Evolutionary conservation across 164 flowering plant genomes (phyloP), one percentile per base, ranked within the genome.

Genomic region (Stephania japonica): DNA sequence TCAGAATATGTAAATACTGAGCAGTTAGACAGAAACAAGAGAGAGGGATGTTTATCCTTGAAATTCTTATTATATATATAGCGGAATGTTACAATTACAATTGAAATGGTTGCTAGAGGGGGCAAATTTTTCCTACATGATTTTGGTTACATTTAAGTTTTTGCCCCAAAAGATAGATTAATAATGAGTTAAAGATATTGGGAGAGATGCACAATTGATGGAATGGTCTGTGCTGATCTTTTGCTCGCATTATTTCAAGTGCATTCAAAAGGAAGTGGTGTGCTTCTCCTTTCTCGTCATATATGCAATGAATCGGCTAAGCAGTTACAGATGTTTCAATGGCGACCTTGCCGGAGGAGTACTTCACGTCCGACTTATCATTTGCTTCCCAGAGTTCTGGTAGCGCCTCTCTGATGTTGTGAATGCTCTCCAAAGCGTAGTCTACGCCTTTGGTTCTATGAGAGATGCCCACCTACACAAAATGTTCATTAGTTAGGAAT

Each of bases 371-470:
- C 0, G 84, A 42, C 65, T 84, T 88, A 74, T 85, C 85, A 5
- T 78, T 75, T 18, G 78, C 86, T 76, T 90, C 94, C 92, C 91
- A 91, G n/a, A 96, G 91, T 76, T 89, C 92, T 1, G 99, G 98
- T 71, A 96, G 67, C 56, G 97, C 98, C 80, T 93, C 98, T 77
- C 78, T 85, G 68, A 96, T 81, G 70, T 96, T 93, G 82, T 96
- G 99, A 77, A 96, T 90, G 82, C 92, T 91, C 81, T 93, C 98
- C 16, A 96, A 73, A 3, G 90, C 94, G 84, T 84, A 82, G 84
- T 96, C 99, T 43, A 84, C 97, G 18, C 97, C 94, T 63, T 81
- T 71, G 38, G 75, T 47, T 73, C 85, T 80, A 6, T 86, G 84
- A 14, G 98, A 88, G 23, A 80, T 83, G 7, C 99, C 99, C 50